Base-by-base conservation (phyloP, 108 stramenopile genomes). In the Skeletonema menzelii region DNA sequence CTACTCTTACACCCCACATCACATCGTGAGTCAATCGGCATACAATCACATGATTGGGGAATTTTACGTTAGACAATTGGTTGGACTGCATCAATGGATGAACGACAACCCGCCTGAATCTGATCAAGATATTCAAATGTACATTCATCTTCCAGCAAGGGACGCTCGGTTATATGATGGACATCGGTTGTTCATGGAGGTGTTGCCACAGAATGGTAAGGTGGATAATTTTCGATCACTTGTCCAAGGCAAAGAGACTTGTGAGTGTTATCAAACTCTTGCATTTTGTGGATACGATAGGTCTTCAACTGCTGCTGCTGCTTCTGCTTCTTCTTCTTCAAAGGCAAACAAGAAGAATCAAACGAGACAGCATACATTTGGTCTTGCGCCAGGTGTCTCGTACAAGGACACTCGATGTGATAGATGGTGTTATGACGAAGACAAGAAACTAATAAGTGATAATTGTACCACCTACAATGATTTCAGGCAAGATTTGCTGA, bases 1-100 rank as follows among this genome's bases (percentile, higher is more conserved):
- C 17, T 62, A 72, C 20, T 75, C 73, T 44, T 72, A 67, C 22
- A 44, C 58, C 15, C 49, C 49, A 22, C 49, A 53, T 38, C 82
- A 82, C 38, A 32, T 82, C 44, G 73, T 83, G 12, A 37, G 69
- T 27, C 82, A 83, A 24, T 75, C 78, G 14, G 67, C 68, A 31
- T 80, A 46, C 53, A 83, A 83, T 70, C 63, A 83, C 22, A 83
- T 83, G 82, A 69, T 83, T 42, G 82, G 82, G 7, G 82, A 83
- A 46, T 83, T 83, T 66, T 83, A 83, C 42, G 57, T 56, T 4
- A 30, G 82, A n/a, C 59, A 68, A n/a, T 38, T 83, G 19, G 12
- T 75, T 0, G 73, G 57, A 4, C 27, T 83, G 17, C 62, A 82
- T 56, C 65, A 60, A 67, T 66, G 56, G 59, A 58, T 75, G 65